These are phyloP conservation scores for Rhodotorula glutinis DNA, from an alignment of 1,284 basidiomycete genomes.

Conservation along the genomic window DNA sequence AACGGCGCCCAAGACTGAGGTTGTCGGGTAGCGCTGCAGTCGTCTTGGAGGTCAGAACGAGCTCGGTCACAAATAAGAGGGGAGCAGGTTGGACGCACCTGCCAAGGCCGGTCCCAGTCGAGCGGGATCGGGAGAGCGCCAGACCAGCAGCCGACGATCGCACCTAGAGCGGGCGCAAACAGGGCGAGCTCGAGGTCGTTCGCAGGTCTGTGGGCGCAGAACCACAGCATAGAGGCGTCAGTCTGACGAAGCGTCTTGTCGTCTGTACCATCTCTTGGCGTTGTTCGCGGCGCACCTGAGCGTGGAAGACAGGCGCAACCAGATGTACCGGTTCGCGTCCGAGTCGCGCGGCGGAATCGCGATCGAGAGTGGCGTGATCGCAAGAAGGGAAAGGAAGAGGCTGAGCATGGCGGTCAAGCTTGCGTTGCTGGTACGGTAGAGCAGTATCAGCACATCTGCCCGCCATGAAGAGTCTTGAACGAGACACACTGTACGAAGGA, in stretches of 20 bases:
- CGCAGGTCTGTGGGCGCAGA: slow-evolving; percentile 54
- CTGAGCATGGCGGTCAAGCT: slow-evolving; percentile 63
- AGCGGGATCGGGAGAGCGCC: slow-evolving; percentile 78
- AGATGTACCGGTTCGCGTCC: slow-evolving; percentile 49
- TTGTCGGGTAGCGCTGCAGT: slow-evolving; percentile 40
- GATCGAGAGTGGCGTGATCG: slow-evolving; percentile 64
- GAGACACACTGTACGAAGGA: slow-evolving; percentile 61
- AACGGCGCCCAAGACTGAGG: slow-evolving; percentile 38
- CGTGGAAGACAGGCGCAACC: slow-evolving; percentile 74
- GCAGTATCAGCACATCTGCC: too few species aligned
- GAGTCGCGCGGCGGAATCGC: slow-evolving; percentile 48
- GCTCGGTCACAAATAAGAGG: background rate
- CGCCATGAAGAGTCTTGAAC: too few species aligned
- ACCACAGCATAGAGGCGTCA: background rate
- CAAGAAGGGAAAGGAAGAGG: slow-evolving; percentile 64
- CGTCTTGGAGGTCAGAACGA: background rate
- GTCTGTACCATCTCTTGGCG: too few species aligned
- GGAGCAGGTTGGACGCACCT: slow-evolving; percentile 57
- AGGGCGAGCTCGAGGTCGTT: slow-evolving; percentile 69
- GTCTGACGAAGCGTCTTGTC: too few species aligned
- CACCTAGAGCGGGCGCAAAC: slow-evolving; percentile 73
- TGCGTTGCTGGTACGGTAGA: too few species aligned
- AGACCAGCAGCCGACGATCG: slow-evolving; percentile 69
- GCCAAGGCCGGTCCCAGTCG: slow-evolving; percentile 95
- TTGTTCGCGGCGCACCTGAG: slow-evolving; percentile 63